A percentile compares a stretch with the other conserved stretches of the same genome.
phyloP scores from a whole-genome alignment of 202 grass and related monocot species.

The Zoysia matrella region DNA sequence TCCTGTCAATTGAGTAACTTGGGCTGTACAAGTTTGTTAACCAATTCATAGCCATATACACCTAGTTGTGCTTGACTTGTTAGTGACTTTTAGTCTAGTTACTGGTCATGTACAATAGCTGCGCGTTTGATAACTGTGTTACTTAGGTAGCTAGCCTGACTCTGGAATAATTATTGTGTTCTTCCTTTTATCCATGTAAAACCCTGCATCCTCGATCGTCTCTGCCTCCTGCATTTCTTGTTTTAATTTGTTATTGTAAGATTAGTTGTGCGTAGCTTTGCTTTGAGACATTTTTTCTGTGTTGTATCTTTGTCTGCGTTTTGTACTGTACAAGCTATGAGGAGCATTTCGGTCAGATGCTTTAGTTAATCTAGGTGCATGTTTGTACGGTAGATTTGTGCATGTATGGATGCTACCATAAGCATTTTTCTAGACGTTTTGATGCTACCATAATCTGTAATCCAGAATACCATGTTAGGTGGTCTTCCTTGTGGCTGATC shows the following conservation, averaged over 20 bases:
- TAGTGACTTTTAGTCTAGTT: slow-evolving; percentile 56
- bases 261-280: background rate
- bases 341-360: background rate
- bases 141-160: slow-evolving; percentile 62
- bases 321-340: background rate
- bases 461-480: slow-evolving; percentile 35
- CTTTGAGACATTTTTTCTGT: background rate
- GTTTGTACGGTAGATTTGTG: background rate
- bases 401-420: too few species aligned
- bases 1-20: slow-evolving; percentile 52
- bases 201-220: slow-evolving; percentile 24
- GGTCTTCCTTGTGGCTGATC: background rate
- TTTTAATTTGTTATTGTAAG: background rate
- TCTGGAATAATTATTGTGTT: slow-evolving; percentile 43
- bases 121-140: slow-evolving; percentile 43
- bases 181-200: slow-evolving; percentile 50
- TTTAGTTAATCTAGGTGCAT: background rate
- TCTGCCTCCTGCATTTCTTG: background rate
- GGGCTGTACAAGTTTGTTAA: slow-evolving; percentile 46
- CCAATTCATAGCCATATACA: slow-evolving; percentile 48
- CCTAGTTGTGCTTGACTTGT: slow-evolving; percentile 55
- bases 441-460: background rate
- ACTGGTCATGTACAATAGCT: slow-evolving; percentile 74
- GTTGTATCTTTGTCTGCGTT: background rate
- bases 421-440: too few species aligned